Percentiles rank a stretch among this genome's conserved stretches.
Conservation (phyloP, 306 rosid species). For the Cucurbita maxima region DNA sequence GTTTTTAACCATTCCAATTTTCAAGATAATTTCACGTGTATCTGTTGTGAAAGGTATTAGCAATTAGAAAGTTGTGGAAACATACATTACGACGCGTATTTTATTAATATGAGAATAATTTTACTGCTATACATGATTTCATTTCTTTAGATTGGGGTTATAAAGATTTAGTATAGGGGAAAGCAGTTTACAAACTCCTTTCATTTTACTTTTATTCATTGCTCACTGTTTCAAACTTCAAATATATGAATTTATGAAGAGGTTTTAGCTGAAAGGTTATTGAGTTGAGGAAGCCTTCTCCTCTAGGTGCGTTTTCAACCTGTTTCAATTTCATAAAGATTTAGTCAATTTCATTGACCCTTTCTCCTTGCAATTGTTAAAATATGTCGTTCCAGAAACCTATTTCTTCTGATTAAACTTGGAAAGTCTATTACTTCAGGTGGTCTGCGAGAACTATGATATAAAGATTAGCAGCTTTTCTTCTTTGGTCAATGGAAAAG, state of each 20-base stretch:
- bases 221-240: background rate
- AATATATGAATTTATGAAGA: background rate
- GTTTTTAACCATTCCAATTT: background rate
- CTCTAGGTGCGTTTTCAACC: background rate
- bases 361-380: background rate
- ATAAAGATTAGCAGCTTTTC: conserved; percentile 38
- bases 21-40: background rate
- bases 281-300: background rate
- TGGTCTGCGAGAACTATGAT: conserved; percentile 55
- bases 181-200: background rate
- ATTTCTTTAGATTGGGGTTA: background rate
- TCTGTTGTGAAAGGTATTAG: background rate
- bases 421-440: conserved; percentile 26
- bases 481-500: conserved; percentile 84
- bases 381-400: background rate
- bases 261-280: background rate
- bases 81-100: background rate
- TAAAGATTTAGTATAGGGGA: background rate
- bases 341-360: background rate
- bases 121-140: background rate
- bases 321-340: background rate
- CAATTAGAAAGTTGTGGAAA: background rate
- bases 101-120: background rate
- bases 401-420: no score
- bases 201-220: background rate